phyloP scores from a whole-genome alignment of 2,329 filamentous ascomycete species.

The Talaromyces sp. region DNA sequence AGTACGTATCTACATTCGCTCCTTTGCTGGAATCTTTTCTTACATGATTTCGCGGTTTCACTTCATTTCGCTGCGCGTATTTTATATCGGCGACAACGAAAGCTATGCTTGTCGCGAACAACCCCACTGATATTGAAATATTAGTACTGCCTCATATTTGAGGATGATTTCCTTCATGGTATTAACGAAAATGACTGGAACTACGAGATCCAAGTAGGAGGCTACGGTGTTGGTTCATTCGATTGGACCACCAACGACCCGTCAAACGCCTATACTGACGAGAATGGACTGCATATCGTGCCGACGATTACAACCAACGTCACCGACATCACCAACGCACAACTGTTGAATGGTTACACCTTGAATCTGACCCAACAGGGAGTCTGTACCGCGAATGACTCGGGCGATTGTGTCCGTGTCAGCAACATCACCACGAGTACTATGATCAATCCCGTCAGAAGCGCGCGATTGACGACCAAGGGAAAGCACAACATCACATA shows the following conservation, averaged over 20 bases:
- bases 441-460: constrained; percentile 19
- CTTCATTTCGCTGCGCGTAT: not conserved
- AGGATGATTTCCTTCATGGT: constrained; percentile 17
- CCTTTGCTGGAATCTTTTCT: not conserved
- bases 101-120: not conserved
- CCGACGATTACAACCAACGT: constrained; percentile 10
- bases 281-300: constrained; percentile 16
- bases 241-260: constrained; percentile 20
- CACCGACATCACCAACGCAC: constrained; percentile 9
- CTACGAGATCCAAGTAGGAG: constrained; percentile 17
- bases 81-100: not conserved
- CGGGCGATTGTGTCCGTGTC: constrained; percentile 10
- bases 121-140: not conserved
- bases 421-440: constrained; percentile 10
- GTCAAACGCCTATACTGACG: constrained; percentile 15
- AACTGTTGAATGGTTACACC: constrained; percentile 16
- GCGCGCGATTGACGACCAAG: constrained; percentile 17
- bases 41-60: not conserved
- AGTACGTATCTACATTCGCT: not conserved
- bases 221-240: constrained; percentile 18
- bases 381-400: constrained; percentile 6
- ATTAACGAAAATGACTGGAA: constrained; percentile 19
- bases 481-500: constrained; percentile 21
- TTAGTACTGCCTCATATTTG: constrained; percentile 20
- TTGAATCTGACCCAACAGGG: constrained; percentile 19